Evolutionary conservation across 2,329 filamentous ascomycete species (phyloP).

Genomic region (Ophiobolus disseminans): DNA sequence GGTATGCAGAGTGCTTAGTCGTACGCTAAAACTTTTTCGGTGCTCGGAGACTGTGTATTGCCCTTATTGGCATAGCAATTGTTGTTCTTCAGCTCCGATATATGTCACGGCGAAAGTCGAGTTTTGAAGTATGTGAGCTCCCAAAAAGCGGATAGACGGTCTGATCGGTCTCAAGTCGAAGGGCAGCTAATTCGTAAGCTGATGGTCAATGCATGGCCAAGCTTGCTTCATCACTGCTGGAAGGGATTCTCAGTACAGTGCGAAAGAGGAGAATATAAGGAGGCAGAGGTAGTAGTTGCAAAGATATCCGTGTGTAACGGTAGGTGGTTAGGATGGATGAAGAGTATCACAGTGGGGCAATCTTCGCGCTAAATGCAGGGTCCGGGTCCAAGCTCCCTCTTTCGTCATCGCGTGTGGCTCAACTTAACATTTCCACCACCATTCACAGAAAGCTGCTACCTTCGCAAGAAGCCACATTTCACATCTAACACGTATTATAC

Average conservation of each 20-base stretch:
- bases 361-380: constrained; percentile 25
- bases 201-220: no score
- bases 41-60: neutral
- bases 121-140: neutral
- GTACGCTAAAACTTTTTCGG: neutral
- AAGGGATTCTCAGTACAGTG: no score
- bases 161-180: no score
- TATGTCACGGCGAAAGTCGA: neutral
- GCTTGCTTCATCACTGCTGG: no score
- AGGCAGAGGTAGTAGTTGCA: no score
- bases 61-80: neutral
- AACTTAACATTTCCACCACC: constrained; percentile 6
- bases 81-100: neutral
- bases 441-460: constrained; percentile 12
- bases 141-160: no score
- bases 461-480: constrained; percentile 14
- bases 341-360: no score
- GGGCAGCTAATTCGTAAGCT: no score
- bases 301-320: no score
- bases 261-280: no score
- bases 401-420: constrained; percentile 28
- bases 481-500: neutral
- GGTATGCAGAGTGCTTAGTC: no score
- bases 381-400: constrained; percentile 15
- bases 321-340: no score